Evolutionary conservation across 2,329 filamentous ascomycete genomes (phyloP).

Genomic region (Amesomyces nigricolor): DNA sequence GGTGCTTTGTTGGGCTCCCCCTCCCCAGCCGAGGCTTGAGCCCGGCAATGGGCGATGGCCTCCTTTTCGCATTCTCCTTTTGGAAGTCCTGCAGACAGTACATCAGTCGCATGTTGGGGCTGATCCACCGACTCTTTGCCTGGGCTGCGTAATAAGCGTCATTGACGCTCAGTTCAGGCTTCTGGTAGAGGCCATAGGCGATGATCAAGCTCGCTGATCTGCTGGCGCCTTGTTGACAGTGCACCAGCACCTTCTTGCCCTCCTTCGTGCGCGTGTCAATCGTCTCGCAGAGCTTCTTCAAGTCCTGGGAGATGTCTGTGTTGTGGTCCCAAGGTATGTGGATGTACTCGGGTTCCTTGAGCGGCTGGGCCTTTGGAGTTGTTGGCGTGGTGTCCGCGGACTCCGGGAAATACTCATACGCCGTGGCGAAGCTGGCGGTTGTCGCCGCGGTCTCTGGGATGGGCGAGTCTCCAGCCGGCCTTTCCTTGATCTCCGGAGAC

Average conservation of each 20-base stretch:
- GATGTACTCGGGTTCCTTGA: slow-evolving; percentile 68
- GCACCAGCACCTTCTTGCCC: slow-evolving; percentile 73
- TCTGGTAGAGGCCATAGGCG: slow-evolving; percentile 75
- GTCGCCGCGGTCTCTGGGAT: slow-evolving; percentile 53
- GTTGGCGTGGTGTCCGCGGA: slow-evolving; percentile 46
- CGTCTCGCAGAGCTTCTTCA: slow-evolving; percentile 67
- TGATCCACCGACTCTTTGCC: slow-evolving; percentile 78
- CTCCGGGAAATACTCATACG: slow-evolving; percentile 50
- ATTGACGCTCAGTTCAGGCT: slow-evolving; percentile 70
- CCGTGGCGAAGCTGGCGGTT: slow-evolving; percentile 53
- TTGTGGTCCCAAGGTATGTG: slow-evolving; percentile 87
- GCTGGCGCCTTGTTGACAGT: slow-evolving; percentile 82
- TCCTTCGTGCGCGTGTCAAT: slow-evolving; percentile 68
- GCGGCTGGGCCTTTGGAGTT: slow-evolving; percentile 48
- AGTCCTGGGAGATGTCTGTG: slow-evolving; percentile 73
- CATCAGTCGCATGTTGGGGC: slow-evolving; percentile 87
- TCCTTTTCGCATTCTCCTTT: slow-evolving; percentile 53
- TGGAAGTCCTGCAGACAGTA: slow-evolving; percentile 83
- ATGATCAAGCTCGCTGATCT: slow-evolving; percentile 82
- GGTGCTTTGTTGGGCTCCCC: slow-evolving; percentile 52
- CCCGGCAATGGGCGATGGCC: slow-evolving; percentile 39
- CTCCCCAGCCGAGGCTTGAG: slow-evolving; percentile 46
- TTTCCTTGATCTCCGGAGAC: slow-evolving; percentile 29
- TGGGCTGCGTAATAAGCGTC: slow-evolving; percentile 80
- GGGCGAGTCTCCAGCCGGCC: slow-evolving; percentile 38